These are phyloP conservation scores for Lactifluus piperatus DNA, from an alignment of 768 basidiomycete genomes.

Conservation along the genomic window DNA sequence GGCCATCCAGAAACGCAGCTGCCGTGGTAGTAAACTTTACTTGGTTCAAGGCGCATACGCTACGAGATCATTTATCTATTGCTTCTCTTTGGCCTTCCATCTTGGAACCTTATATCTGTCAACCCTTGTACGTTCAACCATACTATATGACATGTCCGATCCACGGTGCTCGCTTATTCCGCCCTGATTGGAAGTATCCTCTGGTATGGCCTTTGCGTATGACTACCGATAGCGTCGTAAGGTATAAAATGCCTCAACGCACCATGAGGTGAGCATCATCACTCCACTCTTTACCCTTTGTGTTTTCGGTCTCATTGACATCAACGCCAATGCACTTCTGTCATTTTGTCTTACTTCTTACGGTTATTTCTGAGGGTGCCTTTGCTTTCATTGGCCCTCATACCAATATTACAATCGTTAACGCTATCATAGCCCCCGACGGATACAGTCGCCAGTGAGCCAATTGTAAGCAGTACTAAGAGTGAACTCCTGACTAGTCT, in stretches of 20 bases:
- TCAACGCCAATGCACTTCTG: neutral
- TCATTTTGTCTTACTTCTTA: neutral
- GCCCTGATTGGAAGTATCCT: neutral
- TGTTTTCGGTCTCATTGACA: neutral
- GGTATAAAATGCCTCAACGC: neutral
- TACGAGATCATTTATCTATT: neutral
- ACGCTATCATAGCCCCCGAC: slow-evolving; percentile 21
- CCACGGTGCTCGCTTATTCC: neutral
- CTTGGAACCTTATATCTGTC: neutral
- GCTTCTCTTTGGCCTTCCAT: neutral
- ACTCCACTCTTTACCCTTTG: neutral
- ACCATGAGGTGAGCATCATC: neutral
- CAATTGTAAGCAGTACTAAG: neutral
- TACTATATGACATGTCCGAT: neutral
- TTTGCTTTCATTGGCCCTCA: slow-evolving; percentile 21
- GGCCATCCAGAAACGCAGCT: neutral
- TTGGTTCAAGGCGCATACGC: neutral
- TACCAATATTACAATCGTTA: slow-evolving; percentile 18
- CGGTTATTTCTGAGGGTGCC: neutral
- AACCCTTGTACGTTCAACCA: too few relatives aligned
- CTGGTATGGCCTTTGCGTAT: neutral
- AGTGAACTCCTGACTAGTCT: neutral
- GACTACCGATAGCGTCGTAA: neutral
- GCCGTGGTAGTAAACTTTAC: neutral
- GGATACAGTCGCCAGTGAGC: slow-evolving; percentile 20